Conservation (phyloP, 2,329 filamentous ascomycete species). For the Penicillium sp. region DNA sequence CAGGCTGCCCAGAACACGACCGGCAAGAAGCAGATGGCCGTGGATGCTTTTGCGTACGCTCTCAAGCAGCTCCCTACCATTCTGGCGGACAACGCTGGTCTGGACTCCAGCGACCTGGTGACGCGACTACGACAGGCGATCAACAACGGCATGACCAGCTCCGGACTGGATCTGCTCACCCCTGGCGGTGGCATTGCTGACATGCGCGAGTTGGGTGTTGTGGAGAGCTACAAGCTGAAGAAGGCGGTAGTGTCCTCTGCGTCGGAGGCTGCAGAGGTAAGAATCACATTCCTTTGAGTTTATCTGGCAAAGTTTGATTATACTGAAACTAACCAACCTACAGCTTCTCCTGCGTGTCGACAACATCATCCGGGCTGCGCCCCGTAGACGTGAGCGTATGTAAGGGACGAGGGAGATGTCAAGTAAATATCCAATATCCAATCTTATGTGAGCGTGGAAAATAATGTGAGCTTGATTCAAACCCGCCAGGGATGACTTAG, state of each 20-base stretch:
- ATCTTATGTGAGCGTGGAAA: too few relatives aligned
- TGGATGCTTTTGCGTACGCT: constrained; percentile 78
- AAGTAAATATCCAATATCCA: too few relatives aligned
- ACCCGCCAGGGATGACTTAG: too few relatives aligned
- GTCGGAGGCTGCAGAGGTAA: constrained; percentile 89
- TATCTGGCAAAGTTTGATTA: too few relatives aligned
- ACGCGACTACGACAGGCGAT: constrained; percentile 84
- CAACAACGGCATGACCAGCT: constrained; percentile 87
- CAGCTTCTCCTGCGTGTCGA: constrained; percentile 89
- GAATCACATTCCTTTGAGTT: too few relatives aligned
- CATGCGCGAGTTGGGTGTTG: constrained; percentile 89
- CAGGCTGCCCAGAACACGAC: constrained; percentile 85
- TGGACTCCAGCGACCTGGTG: constrained; percentile 90
- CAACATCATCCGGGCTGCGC: constrained; percentile 92
- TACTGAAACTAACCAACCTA: too few relatives aligned
- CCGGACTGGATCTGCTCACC: constrained; percentile 77
- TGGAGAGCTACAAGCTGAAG: constrained; percentile 98
- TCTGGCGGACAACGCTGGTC: constrained; percentile 89
- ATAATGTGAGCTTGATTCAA: too few relatives aligned
- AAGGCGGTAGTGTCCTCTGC: constrained; percentile 93
- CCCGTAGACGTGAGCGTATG: constrained; percentile 69
- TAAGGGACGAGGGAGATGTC: too few relatives aligned
- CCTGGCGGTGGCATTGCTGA: constrained; percentile 88
- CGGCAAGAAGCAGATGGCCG: constrained; percentile 92
- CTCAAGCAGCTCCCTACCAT: constrained; percentile 92